A percentile compares a stretch with the other conserved stretches of the same genome.
These are phyloP conservation scores for Wickerhamiella kurtzmanii DNA, from an alignment of 805 yeast genomes.

Conservation along the genomic window DNA sequence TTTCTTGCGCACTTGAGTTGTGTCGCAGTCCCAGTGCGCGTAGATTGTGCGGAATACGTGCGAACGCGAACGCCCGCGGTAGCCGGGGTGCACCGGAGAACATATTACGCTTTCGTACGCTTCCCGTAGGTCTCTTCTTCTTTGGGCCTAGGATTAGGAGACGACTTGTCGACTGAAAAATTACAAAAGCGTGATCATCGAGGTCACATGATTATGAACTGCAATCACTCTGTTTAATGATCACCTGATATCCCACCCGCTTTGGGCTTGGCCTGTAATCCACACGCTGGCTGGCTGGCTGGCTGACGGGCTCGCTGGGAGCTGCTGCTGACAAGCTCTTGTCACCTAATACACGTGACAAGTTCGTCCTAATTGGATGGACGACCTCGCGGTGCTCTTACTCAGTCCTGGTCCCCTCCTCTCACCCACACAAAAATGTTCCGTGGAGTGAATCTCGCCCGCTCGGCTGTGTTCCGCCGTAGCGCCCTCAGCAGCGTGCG, in stretches of 20 bases:
- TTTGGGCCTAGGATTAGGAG: too few species aligned
- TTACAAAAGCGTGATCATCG: not conserved
- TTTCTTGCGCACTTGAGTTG: constrained; percentile 1
- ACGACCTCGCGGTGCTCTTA: not conserved
- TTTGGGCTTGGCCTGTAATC: too few species aligned
- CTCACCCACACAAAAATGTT: not conserved
- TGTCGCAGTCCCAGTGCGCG: not conserved
- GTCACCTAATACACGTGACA: not conserved
- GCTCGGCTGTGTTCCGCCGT: not conserved
- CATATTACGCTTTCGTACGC: not conserved
- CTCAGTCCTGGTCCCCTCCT: not conserved
- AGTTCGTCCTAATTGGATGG: not conserved
- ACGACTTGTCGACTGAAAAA: not conserved
- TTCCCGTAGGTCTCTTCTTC: too few species aligned
- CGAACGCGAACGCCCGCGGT: not conserved
- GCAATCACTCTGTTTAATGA: too few species aligned
- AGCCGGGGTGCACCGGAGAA: not conserved
- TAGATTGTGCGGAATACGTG: not conserved
- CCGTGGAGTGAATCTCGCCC: constrained; percentile 1
- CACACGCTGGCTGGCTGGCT: too few species aligned
- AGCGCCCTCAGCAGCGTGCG: not conserved
- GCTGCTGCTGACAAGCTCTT: too few species aligned
- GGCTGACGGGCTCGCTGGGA: too few species aligned
- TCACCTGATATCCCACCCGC: too few species aligned
- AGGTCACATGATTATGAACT: not conserved